These are phyloP conservation scores for Pleurotus tuoliensis DNA, from an alignment of 768 basidiomycete genomes.

Conservation along the genomic window DNA sequence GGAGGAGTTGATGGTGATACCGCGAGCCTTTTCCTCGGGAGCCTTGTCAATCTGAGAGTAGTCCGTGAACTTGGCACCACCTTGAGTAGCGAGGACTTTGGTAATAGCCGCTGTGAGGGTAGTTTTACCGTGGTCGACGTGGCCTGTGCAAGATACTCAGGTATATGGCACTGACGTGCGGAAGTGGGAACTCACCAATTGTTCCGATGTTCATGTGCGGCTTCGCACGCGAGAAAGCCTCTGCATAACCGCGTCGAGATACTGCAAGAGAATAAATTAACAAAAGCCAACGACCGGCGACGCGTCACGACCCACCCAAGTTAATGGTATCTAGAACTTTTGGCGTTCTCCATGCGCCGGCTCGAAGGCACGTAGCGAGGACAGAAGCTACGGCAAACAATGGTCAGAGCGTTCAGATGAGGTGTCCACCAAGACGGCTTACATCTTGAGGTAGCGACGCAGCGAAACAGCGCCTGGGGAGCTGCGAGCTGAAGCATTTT, in stretches of 20 bases:
- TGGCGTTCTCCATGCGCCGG: slow-evolving; percentile 21
- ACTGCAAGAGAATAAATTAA: slow-evolving; percentile 26
- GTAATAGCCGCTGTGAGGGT: slow-evolving; percentile 96
- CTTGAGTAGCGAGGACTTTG: slow-evolving; percentile 77
- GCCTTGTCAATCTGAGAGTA: slow-evolving; percentile 99
- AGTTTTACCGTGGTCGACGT: slow-evolving; percentile 98
- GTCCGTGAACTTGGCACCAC: slow-evolving; percentile 87
- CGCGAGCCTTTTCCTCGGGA: slow-evolving; percentile 98
- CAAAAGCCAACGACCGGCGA: slow-evolving; percentile 1
- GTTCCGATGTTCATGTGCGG: slow-evolving; percentile 97
- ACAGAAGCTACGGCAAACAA: slow-evolving; percentile 25
- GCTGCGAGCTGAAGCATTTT: slow-evolving; percentile 51
- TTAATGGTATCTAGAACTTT: slow-evolving; percentile 15
- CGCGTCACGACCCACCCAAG: slow-evolving; percentile 24
- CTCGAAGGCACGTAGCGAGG: slow-evolving; percentile 35
- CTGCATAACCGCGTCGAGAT: slow-evolving; percentile 70
- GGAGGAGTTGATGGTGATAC: slow-evolving; percentile 98
- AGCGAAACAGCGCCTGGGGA: slow-evolving; percentile 45
- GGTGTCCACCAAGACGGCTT: slow-evolving; percentile 3
- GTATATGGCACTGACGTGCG: not conserved
- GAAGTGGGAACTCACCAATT: slow-evolving; percentile 53
- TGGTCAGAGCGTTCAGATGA: not conserved
- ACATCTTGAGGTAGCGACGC: slow-evolving; percentile 45
- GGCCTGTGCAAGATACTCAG: slow-evolving; percentile 44
- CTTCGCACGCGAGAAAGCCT: slow-evolving; percentile 70